Evolutionary conservation across 345 rosid species (phyloP), one percentile per base, ranked within the genome.

Genomic region (Anacardium occidentale): DNA sequence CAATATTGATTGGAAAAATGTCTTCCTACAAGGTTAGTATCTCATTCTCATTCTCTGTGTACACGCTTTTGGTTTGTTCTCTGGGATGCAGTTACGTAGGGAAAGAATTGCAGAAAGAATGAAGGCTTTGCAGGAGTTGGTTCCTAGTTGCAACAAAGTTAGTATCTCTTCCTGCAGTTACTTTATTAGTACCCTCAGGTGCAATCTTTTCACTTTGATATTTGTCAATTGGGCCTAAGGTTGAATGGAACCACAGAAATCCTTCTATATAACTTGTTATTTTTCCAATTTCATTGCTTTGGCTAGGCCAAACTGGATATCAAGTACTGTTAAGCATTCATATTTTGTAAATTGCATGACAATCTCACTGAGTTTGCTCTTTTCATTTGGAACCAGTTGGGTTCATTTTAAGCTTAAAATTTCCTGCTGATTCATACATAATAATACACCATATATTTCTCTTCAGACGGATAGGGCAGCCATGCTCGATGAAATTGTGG

Each of bases 401-500:
- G 40, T 44, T 25, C n/a, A 17, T 29, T 37, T 60, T 68, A 62
- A 13, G 29, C 52, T 42, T 66, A 2, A 22, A 29, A 47, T 37
- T 37, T 37, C 50, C 57, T 25, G 10, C 63, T 20, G 4, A 32
- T 48, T 25, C 7, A 34, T 21, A 12, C 66, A n/a, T 68, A 50
- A 50, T 52, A 48, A 75, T 62, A 48, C 53, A 29, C 25, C 76
- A 3, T 48, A 62, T 42, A 62, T 64, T 50, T 54, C 60, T 21
- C 20, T 75, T 77, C 87, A 90, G 96, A 85, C 89, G 10, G 96
- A 90, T 59, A 85, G 89, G 75, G 96, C 96, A 63, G 86, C 85
- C 60, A 90, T 90, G 91, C 90, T 90, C 32, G 96, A 90, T 26
- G 96, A 90, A 74, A 90, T 90, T 40, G 90, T 88, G 70, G 96